A percentile compares a stretch with the other conserved stretches of the same genome.
Conservation (phyloP, 2,329 filamentous ascomycete species). For the Aspergillus ochraceus region DNA sequence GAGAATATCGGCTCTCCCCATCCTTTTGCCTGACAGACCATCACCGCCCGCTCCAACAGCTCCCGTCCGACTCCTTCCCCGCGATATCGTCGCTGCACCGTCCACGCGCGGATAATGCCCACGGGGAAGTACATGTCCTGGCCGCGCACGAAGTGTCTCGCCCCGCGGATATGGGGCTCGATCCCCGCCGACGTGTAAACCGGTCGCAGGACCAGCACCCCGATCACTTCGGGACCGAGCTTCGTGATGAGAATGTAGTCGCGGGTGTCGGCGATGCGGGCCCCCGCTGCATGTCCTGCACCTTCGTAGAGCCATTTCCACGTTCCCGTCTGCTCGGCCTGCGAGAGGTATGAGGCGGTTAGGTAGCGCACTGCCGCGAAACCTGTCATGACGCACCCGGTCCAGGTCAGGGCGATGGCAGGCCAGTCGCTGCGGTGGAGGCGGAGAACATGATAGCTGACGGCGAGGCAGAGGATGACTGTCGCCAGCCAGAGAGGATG, state of each 20-base stretch:
- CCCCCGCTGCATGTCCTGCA: conserved; percentile 57
- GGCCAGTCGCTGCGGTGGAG: conserved; percentile 25
- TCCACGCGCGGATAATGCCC: conserved; percentile 75
- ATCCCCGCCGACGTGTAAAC: background rate
- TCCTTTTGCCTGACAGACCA: conserved; percentile 65
- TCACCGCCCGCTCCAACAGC: conserved; percentile 71
- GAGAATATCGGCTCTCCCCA: conserved; percentile 72
- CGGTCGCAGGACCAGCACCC: conserved; percentile 61
- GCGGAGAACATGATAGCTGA: conserved; percentile 43
- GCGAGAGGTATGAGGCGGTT: conserved; percentile 61
- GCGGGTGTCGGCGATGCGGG: conserved; percentile 43
- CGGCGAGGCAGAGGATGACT: conserved; percentile 38
- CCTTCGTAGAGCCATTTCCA: background rate
- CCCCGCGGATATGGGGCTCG: background rate
- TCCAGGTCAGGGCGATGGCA: conserved; percentile 30
- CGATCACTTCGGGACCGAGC: conserved; percentile 66
- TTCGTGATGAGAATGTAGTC: conserved; percentile 58
- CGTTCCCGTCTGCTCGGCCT: conserved; percentile 48
- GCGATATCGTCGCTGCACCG: conserved; percentile 68
- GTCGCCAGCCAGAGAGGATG: conserved; percentile 54
- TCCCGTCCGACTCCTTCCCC: conserved; percentile 70
- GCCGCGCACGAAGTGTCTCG: conserved; percentile 8
- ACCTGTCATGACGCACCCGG: conserved; percentile 63
- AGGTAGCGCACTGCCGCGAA: conserved; percentile 62
- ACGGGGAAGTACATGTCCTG: background rate